Base-by-base conservation (phyloP, 179 eudicot genomes). In the Silene vulgaris region DNA sequence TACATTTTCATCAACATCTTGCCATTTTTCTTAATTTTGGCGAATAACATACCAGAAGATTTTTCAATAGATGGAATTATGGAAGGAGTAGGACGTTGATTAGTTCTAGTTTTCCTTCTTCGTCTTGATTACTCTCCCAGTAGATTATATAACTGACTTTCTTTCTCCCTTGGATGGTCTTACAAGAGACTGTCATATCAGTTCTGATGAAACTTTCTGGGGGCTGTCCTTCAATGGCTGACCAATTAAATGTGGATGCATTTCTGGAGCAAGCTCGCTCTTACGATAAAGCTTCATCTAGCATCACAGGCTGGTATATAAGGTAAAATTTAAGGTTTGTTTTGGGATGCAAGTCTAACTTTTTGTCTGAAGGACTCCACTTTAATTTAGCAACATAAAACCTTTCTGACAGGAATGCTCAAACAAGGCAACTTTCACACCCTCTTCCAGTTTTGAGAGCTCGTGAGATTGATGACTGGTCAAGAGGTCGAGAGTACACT, bases 191-290 rank as follows among this genome's bases (percentile, higher is more conserved):
- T 72, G 97, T 95, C 89, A 67, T 95, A 40, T 95, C 97, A 4
- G 95, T 92, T 72, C 95, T 92, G 80, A 95, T 95, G 99, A 95
- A 95, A 88, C 80, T 95, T 81, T 97, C 99, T 32, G 99, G 99
- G 48, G 99, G 99, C 62, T 90, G 97, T 84, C 97, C 97, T 26
- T 95, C 99, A 64, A 76, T 95, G 85, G 96, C 97, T 23, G 97
- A 95, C 79, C 96, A 95, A 76, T 82, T 95, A 29, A 95, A 92
- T 75, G 97, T 90, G 68, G 99, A 95, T 74, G 97, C 99, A 12
- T 95, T 95, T 79, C 83, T 95, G 85, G 97, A 95, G 85, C 99
- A 95, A 92, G 97, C 99, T 85, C 95, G 95, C 13, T 95, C 99
- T 77, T 95, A 95, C 66, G 99, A 95, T 67, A 90, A 86, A 81